Evolutionary conservation across 2,329 filamentous ascomycete genomes (phyloP), one percentile per base, ranked within the genome.

Genomic region (Annulohypoxylon truncatum): DNA sequence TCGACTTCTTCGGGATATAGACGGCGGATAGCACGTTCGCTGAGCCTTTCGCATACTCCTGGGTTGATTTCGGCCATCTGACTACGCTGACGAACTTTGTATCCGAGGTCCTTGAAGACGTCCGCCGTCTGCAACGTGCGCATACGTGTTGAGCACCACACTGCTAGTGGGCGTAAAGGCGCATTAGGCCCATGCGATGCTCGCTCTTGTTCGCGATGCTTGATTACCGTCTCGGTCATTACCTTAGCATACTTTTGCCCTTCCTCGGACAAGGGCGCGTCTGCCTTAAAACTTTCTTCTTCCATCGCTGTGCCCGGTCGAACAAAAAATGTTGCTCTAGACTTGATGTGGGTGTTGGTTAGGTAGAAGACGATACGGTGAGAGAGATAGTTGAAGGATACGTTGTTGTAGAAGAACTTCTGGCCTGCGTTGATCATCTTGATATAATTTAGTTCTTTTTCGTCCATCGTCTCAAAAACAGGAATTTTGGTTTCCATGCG

Each of bases 351-450:
- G 22, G 98, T 84, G 75, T 99, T 99, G 76, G 97, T 92, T 48
- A 99, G 88, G 79, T 98, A 99, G 80, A 99, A 99, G 59, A 99
- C 95, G 71, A 99, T 99, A 66, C 96, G 90, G 78, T 99, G 94
- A 0, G 94, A 97, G 29, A 99, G 86, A 76, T 99, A 99, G 73
- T 94, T 95, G 79, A 99, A 98, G 76, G 91, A 94, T 77, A 96
- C 92, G 72, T 98, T 97, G 82, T 99, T 99, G 80, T 98, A 95
- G 73, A 95, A 91, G 76, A 99, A 91, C 71, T 93, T 90, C 76
- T 95, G 89, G 46, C 96, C 96, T 6, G 96, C 96, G 73, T 99
- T 99, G 77, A 98, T 97, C 95, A 99, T 97, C 83, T 97, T 97
- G 82, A 99, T 95, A 81, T 95, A 99, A 78, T 98, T 97, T 68